Conservation (phyloP, 768 basidiomycete species). For the Rubroboletus pulcherrimus region DNA sequence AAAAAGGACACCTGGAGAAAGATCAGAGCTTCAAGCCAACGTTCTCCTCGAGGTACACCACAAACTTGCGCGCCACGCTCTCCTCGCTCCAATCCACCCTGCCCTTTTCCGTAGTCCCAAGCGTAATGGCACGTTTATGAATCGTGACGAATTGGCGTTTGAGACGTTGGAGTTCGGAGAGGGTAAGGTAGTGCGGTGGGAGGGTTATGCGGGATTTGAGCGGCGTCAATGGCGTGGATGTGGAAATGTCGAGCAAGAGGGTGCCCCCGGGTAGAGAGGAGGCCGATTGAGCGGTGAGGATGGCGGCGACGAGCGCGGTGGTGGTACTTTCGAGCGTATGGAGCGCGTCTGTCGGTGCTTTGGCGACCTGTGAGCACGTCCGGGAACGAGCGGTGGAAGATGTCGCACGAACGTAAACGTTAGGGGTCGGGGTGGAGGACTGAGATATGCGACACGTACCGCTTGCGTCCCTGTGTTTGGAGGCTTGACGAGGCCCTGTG, state of each 20-base stretch:
- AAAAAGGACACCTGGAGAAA: neutral
- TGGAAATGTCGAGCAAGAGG: slow-evolving; percentile 28
- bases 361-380: slow-evolving; percentile 50
- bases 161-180: slow-evolving; percentile 83
- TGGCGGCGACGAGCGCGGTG: slow-evolving; percentile 61
- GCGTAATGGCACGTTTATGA: slow-evolving; percentile 85
- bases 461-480: slow-evolving; percentile 81
- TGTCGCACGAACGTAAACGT: neutral
- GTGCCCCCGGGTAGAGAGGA: slow-evolving; percentile 47
- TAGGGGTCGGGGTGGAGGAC: neutral
- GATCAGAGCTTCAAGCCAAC: slow-evolving; percentile 38
- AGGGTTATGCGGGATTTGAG: slow-evolving; percentile 52
- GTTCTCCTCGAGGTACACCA: slow-evolving; percentile 68
- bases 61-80: slow-evolving; percentile 68
- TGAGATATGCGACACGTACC: slow-evolving; percentile 39
- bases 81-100: slow-evolving; percentile 73
- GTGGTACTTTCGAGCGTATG: slow-evolving; percentile 81
- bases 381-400: too few species aligned
- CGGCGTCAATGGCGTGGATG: slow-evolving; percentile 35
- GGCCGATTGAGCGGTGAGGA: slow-evolving; percentile 61
- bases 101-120: slow-evolving; percentile 77
- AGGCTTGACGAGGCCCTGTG: slow-evolving; percentile 75
- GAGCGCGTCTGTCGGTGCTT: slow-evolving; percentile 85
- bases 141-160: slow-evolving; percentile 90
- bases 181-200: slow-evolving; percentile 67